A percentile compares a stretch with the other conserved stretches of the same genome.
These are phyloP conservation scores for Rhynchospora pubera DNA, from an alignment of 176 grass and related monocot species.

Conservation along the genomic window DNA sequence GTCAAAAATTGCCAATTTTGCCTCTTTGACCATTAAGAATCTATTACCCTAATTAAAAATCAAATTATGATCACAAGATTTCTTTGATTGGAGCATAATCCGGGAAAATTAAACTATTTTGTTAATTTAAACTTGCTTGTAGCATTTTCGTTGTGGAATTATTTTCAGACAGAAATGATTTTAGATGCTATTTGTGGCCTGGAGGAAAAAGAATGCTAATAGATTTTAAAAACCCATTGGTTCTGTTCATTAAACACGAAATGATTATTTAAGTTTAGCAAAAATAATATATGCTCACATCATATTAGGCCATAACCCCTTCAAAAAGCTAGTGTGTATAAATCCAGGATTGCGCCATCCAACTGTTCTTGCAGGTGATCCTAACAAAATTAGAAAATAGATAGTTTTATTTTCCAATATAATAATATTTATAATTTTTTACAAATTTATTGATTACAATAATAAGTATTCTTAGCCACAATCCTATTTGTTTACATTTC, in stretches of 20 bases:
- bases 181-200: neutral
- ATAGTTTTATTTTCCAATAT: neutral
- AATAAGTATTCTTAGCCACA: neutral
- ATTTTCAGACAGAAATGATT: neutral
- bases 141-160: neutral
- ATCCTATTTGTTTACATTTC: neutral
- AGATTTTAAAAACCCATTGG: neutral
- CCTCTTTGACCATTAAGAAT: neutral
- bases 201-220: neutral
- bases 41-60: neutral
- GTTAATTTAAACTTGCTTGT: neutral
- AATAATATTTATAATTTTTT: neutral
- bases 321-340: constrained; percentile 84
- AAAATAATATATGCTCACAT: constrained; percentile 29
- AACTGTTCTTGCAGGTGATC: constrained; percentile 80
- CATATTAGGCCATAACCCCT: constrained; percentile 82
- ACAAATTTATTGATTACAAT: neutral
- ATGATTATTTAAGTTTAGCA: neutral
- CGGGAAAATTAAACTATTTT: neutral
- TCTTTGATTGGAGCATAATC: neutral
- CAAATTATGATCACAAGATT: neutral
- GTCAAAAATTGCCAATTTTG: neutral
- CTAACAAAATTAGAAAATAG: constrained; percentile 33
- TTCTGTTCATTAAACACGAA: neutral
- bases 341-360: constrained; percentile 91